These are phyloP conservation scores for Haplographium delicatum DNA, from an alignment of 495 filamentous ascomycete species.

Conservation along the genomic window DNA sequence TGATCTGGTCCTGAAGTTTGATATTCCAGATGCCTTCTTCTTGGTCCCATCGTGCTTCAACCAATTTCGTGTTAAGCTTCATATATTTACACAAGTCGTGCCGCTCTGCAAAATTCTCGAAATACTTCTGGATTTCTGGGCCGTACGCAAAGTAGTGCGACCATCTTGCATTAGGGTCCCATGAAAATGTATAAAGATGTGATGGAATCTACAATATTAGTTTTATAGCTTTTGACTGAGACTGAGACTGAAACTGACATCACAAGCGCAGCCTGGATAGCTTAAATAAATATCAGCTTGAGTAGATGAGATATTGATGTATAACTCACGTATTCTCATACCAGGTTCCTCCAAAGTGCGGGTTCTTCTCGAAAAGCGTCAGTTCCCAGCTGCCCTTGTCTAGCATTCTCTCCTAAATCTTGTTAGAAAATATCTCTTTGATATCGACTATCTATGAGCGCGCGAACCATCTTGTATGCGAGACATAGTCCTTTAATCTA, in stretches of 20 bases:
- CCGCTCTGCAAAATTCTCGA: slow-evolving; percentile 46
- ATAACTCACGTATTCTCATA: slow-evolving; percentile 51
- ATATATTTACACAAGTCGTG: slow-evolving; percentile 47
- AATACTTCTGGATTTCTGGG: slow-evolving; percentile 54
- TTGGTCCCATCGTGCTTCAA: slow-evolving; percentile 4
- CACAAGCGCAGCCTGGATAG: slow-evolving; percentile 51
- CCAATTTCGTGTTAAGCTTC: slow-evolving; percentile 24
- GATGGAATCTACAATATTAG: no score
- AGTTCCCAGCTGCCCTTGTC: slow-evolving; percentile 36
- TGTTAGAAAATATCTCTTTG: no score
- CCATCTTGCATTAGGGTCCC: slow-evolving; percentile 54
- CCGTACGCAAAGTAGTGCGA: slow-evolving; percentile 49
- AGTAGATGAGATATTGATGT: no score
- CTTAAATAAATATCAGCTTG: no score
- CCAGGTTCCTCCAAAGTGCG: slow-evolving; percentile 56
- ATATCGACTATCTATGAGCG: no score
- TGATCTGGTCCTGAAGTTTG: not conserved
- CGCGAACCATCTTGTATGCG: slow-evolving; percentile 1
- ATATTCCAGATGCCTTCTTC: not conserved
- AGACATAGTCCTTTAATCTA: no score
- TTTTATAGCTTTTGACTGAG: no score
- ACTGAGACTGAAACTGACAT: no score
- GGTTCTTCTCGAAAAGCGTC: slow-evolving; percentile 76
- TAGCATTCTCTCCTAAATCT: no score
- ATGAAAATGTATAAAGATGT: slow-evolving; percentile 51